phyloP scores from a whole-genome alignment of 2,329 filamentous ascomycete genomes.

The Apiospora phragmitis region DNA sequence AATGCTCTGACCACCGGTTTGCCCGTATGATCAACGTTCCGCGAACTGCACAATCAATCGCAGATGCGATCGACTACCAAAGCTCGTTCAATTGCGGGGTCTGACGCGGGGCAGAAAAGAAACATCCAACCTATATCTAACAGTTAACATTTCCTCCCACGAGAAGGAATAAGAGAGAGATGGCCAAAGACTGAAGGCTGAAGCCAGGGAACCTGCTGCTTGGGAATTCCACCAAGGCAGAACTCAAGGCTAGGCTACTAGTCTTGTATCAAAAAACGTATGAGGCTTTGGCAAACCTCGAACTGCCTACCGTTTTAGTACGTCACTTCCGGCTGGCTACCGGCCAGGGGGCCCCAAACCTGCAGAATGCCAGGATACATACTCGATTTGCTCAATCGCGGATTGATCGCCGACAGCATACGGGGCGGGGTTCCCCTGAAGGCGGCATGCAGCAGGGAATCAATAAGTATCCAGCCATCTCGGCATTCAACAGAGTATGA shows the following conservation, averaged over 20 bases:
- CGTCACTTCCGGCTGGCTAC: background rate
- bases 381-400: background rate
- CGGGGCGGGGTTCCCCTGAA: background rate
- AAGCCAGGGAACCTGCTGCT: background rate
- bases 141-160: too few relatives aligned
- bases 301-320: conserved; percentile 4
- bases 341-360: background rate
- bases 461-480: background rate
- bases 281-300: background rate
- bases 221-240: background rate
- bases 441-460: background rate
- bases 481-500: background rate
- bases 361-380: background rate
- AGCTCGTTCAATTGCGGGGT: background rate
- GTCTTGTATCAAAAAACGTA: background rate
- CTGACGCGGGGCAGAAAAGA: background rate
- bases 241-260: background rate
- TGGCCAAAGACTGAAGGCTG: background rate
- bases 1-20: background rate
- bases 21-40: background rate
- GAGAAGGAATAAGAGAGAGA: background rate
- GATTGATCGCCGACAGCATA: background rate
- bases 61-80: background rate
- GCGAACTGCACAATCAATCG: background rate
- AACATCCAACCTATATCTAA: background rate